Evolutionary conservation across 1,284 basidiomycete species (phyloP), one percentile per base, ranked within the genome.

Genomic region (Vanrija sp.): DNA sequence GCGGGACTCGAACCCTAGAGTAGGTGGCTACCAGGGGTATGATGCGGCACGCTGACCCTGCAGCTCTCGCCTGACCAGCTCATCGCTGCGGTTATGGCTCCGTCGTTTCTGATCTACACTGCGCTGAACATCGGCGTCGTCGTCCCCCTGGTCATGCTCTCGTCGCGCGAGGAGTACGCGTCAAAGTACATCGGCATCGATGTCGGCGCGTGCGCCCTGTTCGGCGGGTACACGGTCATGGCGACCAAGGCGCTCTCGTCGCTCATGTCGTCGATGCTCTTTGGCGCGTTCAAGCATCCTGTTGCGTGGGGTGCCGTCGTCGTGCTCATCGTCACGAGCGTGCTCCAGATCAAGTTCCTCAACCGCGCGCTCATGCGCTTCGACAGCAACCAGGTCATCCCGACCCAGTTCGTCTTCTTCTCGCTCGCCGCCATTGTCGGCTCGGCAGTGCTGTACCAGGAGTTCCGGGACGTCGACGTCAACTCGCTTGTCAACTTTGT

Each of bases 151-250:
- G 81, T 84, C 5, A 54, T 73, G n/a, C 61, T 78, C 2, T 80
- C 81, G 0, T 77, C 88, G 3, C 88, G 88, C 1, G 80, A 84
- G 55, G 78, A 82, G 2, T 71, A 81, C 5, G 93, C 90, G 0
- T 82, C 81, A 62, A 79, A 80, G 19, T 86, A 82, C 73, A 88
- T 96, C 1, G 84, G 88, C 58, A 82, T 97, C 52, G 94, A 98
- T 72, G 82, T 98, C 15, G 91, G 91, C 29, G 65, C 69, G 5
- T 74, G 72, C 39, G 71, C 73, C 9, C 61, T 76, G 5, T 76
- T 74, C 87, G 91, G 92, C 25, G 94, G 91, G 5, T 97, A 94
- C 73, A 97, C 94, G 1, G 94, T 97, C 0, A 79, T 98, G 1
- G 86, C 90, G 0, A 97, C 94, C 1, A 97, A 98, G 69, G 94